phyloP scores from a whole-genome alignment of 805 yeast genomes.

The Saccharomyces kudriavzevii region DNA sequence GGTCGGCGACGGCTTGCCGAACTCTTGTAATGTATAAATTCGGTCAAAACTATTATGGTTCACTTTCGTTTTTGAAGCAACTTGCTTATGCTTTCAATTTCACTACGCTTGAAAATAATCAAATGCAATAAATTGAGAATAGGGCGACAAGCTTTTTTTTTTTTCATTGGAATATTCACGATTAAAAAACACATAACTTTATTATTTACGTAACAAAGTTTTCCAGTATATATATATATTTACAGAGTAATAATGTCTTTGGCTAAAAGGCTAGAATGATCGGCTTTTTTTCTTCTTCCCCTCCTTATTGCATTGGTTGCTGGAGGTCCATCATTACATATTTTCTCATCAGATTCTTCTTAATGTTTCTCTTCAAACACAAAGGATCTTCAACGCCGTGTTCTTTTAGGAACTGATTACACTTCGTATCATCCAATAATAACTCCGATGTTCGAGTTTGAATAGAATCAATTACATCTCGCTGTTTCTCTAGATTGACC shows the following conservation, averaged over 20 bases:
- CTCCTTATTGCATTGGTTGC: background rate
- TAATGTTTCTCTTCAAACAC: conserved; percentile 41
- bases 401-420: conserved; percentile 28
- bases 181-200: background rate
- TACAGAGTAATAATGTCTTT: background rate
- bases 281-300: background rate
- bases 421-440: conserved; percentile 30
- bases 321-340: conserved; percentile 33
- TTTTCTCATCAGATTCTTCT: conserved; percentile 67
- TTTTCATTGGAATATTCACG: background rate
- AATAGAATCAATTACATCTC: conserved; percentile 30
- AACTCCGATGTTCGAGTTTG: conserved; percentile 33
- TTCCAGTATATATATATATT: background rate
- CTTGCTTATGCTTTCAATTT: background rate
- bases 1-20: too few species aligned
- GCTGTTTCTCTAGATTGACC: conserved; percentile 20
- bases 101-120: background rate
- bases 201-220: background rate
- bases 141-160: background rate
- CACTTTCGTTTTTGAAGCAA: background rate
- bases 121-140: background rate
- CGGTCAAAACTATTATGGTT: background rate
- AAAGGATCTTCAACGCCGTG: conserved; percentile 34
- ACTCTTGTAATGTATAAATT: background rate
- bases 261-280: background rate